These are phyloP conservation scores for Sicyos baderoa DNA, from an alignment of 306 rosid genomes.

Conservation along the genomic window DNA sequence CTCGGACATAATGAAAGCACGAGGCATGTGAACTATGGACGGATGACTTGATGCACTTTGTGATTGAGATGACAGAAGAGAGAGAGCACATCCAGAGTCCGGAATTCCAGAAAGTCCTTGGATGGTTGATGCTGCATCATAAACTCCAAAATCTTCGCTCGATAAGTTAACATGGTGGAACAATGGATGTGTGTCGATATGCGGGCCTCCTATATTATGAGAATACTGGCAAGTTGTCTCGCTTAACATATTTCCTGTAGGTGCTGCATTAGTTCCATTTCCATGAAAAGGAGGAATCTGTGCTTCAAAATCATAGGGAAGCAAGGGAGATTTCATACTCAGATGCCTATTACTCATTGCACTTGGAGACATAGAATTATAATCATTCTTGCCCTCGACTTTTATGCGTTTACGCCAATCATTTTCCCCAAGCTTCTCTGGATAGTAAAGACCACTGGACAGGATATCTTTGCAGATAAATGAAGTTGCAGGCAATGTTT, in stretches of 20 bases:
- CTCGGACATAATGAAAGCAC: slow-evolving; percentile 36
- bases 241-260: slow-evolving; percentile 39
- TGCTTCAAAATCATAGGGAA: slow-evolving; percentile 31
- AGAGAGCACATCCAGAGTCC: slow-evolving; percentile 79
- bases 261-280: slow-evolving; percentile 30
- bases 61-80: slow-evolving; percentile 98
- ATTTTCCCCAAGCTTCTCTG: slow-evolving; percentile 37
- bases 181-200: slow-evolving; percentile 30
- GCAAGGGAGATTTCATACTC: slow-evolving; percentile 35
- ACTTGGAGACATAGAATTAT: slow-evolving; percentile 32
- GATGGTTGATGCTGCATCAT: slow-evolving; percentile 38
- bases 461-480: slow-evolving; percentile 61
- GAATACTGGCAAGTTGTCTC: slow-evolving; percentile 36
- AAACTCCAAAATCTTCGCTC: slow-evolving; percentile 52
- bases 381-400: slow-evolving; percentile 36
- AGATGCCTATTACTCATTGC: slow-evolving; percentile 37
- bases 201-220: slow-evolving; percentile 25
- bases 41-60: slow-evolving; percentile 54
- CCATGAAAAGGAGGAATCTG: slow-evolving; percentile 50
- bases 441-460: slow-evolving; percentile 31
- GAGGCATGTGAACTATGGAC: slow-evolving; percentile 47
- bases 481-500: slow-evolving; percentile 37
- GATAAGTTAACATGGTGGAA: slow-evolving; percentile 36
- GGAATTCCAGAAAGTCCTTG: slow-evolving; percentile 53
- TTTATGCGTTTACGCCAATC: slow-evolving; percentile 43